These are phyloP conservation scores for Oryza punctata DNA, from an alignment of 176 grass and related monocot species.

Conservation along the genomic window DNA sequence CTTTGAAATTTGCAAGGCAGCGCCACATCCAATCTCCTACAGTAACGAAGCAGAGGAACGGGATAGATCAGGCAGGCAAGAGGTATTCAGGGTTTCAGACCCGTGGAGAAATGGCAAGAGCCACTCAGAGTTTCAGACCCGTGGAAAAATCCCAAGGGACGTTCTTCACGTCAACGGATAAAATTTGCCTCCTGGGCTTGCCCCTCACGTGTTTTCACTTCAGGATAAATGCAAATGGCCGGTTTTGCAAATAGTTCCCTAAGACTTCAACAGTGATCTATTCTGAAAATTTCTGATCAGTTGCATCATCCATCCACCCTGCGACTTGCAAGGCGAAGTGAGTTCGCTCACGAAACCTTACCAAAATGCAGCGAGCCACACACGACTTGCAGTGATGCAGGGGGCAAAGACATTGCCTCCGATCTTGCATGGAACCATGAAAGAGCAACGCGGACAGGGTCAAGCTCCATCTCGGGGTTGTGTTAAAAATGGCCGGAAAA, in stretches of 20 bases:
- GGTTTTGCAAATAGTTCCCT: neutral
- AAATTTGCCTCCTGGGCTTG: neutral
- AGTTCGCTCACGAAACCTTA: neutral
- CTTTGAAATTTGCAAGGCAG: slow-evolving; percentile 25
- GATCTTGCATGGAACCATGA: slow-evolving; percentile 25
- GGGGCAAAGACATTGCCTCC: neutral
- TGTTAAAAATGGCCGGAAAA: neutral
- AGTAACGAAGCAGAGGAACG: slow-evolving; percentile 15
- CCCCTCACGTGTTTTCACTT: slow-evolving; percentile 22
- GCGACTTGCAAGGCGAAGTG: neutral
- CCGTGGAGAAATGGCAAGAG: neutral
- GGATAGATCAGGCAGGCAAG: neutral
- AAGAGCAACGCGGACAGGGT: neutral
- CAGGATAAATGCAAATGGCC: slow-evolving; percentile 25
- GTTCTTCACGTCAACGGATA: slow-evolving; percentile 20
- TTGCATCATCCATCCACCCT: neutral
- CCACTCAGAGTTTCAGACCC: neutral
- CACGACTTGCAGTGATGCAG: neutral
- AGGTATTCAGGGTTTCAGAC: neutral
- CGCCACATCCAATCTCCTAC: slow-evolving; percentile 37
- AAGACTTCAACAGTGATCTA: neutral
- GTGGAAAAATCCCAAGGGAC: neutral
- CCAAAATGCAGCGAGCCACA: neutral
- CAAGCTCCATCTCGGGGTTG: neutral
- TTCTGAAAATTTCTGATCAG: slow-evolving; percentile 2